Conservation (phyloP, 2,329 filamentous ascomycete species). For the Cercospora zeae-maydis region DNA sequence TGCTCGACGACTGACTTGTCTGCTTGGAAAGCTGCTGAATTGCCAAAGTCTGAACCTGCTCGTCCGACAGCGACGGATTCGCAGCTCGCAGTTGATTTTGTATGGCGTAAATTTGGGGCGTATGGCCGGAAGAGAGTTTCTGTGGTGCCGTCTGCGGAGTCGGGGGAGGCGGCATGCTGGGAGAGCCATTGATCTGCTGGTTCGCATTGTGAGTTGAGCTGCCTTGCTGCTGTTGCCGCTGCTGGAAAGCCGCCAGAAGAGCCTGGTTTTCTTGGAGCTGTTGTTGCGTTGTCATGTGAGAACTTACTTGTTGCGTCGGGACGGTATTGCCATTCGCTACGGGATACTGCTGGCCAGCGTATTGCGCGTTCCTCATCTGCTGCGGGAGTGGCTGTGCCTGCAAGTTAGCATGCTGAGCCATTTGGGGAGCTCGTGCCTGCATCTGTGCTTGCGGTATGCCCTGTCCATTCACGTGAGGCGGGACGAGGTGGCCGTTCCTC, state of each 20-base stretch:
- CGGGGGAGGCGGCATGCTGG: constrained; percentile 39
- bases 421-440: constrained; percentile 25
- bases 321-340: constrained; percentile 31
- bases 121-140: constrained; percentile 51
- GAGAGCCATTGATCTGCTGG: constrained; percentile 34
- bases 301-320: constrained; percentile 20
- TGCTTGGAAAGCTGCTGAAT: constrained; percentile 44
- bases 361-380: constrained; percentile 28
- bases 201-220: constrained; percentile 21
- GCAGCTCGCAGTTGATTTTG: constrained; percentile 51
- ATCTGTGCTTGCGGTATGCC: constrained; percentile 62
- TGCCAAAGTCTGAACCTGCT: constrained; percentile 54
- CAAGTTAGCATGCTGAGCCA: constrained; percentile 23
- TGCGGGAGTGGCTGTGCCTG: constrained; percentile 29
- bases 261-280: constrained; percentile 35
- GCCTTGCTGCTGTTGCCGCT: constrained; percentile 22
- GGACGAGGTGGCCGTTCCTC: constrained; percentile 47
- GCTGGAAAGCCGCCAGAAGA: constrained; percentile 31
- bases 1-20: constrained; percentile 23
- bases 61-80: constrained; percentile 51
- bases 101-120: constrained; percentile 54
- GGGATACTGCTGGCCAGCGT: constrained; percentile 29
- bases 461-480: constrained; percentile 51
- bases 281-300: constrained; percentile 33
- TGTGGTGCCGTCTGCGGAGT: constrained; percentile 40